These are phyloP conservation scores for Fusarium xylarioides DNA, from an alignment of 2,329 filamentous ascomycete genomes.

Conservation along the genomic window DNA sequence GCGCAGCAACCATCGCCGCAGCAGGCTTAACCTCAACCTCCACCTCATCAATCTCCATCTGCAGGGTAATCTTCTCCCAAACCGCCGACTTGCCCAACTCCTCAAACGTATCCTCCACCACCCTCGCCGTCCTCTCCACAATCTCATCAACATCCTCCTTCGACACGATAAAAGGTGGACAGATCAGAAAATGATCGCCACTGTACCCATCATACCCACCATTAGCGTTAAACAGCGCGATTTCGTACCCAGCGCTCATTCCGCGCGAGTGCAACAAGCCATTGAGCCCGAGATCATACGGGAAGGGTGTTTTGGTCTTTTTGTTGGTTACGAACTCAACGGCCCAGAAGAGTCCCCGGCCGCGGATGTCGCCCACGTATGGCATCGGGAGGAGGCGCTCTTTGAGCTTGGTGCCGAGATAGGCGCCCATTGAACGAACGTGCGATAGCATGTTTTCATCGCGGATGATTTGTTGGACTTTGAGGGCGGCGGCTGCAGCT, in stretches of 20 bases:
- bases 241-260: slow-evolving; percentile 32
- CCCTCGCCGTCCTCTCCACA: slow-evolving; percentile 25
- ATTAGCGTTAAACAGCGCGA: slow-evolving; percentile 34
- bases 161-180: slow-evolving; percentile 29
- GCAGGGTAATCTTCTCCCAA: slow-evolving; percentile 32
- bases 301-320: slow-evolving; percentile 29
- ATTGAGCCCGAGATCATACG: slow-evolving; percentile 19
- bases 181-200: slow-evolving; percentile 34
- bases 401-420: slow-evolving; percentile 30
- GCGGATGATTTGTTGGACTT: slow-evolving; percentile 30
- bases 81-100: slow-evolving; percentile 14
- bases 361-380: slow-evolving; percentile 35
- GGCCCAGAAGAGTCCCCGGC: slow-evolving; percentile 30
- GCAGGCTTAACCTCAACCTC: neutral
- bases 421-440: slow-evolving; percentile 11
- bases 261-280: slow-evolving; percentile 24
- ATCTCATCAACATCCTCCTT: slow-evolving; percentile 32
- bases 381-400: slow-evolving; percentile 6
- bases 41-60: slow-evolving; percentile 13
- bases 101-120: slow-evolving; percentile 30
- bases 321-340: slow-evolving; percentile 39
- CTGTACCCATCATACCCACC: slow-evolving; percentile 37
- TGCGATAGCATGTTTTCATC: slow-evolving; percentile 2
- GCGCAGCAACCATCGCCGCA: neutral
- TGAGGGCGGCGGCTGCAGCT: slow-evolving; percentile 17